Base-by-base conservation (phyloP, 768 basidiomycete genomes). In the Antrodiella citrinella region DNA sequence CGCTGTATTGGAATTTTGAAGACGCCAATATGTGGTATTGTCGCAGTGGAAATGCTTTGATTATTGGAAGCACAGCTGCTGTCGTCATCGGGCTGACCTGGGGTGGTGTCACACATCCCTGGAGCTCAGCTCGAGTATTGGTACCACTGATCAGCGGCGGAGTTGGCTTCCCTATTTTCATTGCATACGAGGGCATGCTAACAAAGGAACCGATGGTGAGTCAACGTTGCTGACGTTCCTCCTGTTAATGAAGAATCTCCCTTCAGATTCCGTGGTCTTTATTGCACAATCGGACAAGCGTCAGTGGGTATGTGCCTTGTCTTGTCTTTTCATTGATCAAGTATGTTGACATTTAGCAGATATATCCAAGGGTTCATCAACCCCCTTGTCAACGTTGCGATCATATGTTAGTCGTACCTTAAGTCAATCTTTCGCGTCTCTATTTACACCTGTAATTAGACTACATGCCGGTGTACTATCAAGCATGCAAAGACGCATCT, bases 401-500 rank as follows among this genome's bases (percentile, higher is more conserved):
- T 44, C 4, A 18, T 44, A 40, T 15, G 44, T 54, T 10, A 64
- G 62, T 63, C 47, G 46, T 50, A 23, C n/a, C n/a, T n/a, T n/a
- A n/a, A n/a, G n/a, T n/a, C n/a, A n/a, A n/a, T n/a, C 50, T 54
- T 41, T 22, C 25, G 23, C 20, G 44, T n/a, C n/a, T n/a, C 52
- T 38, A 2, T 12, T 11, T 22, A 12, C 9, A 10, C 4, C 51
- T 50, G 13, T 24, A 19, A 10, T 18, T 18, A 67, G 70, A 69
- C 52, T 74, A 67, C 54, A 57, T 68, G 3, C 70, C 70, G 4
- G 64, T 68, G 11, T 75, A 72, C 56, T 73, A 68, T 46, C 74
- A 75, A 53, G 70, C 72, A 1, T 69, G 67, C 57, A 67, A 66
- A 51, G 60, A 57, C 13, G 61, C 63, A 4, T 64, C 64, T 2